Evolutionary conservation across 306 rosid species (phyloP).

Genomic region (Gastrolobium villosum): DNA sequence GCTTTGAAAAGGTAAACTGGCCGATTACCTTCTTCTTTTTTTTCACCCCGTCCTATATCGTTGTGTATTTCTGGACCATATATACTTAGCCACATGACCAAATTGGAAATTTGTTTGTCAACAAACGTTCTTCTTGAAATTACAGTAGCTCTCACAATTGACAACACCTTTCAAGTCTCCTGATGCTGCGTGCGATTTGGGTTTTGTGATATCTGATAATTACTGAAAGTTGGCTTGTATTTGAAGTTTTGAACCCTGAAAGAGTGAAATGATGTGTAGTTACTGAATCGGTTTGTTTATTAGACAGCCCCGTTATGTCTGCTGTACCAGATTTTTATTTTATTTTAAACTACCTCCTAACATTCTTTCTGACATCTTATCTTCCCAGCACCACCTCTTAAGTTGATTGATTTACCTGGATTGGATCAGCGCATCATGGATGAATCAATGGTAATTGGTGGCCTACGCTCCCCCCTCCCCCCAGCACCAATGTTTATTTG

Average conservation of each 20-base stretch:
- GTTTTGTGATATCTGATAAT: neutral
- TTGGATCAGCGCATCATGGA: constrained; percentile 92
- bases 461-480: constrained; percentile 23
- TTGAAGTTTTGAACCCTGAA: constrained; percentile 10
- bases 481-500: neutral
- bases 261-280: constrained; percentile 12
- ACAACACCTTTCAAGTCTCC: constrained; percentile 4
- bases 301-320: constrained; percentile 18
- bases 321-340: constrained; percentile 22
- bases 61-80: constrained; percentile 5
- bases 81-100: neutral
- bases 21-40: neutral
- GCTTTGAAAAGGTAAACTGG: constrained; percentile 9
- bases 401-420: constrained; percentile 96
- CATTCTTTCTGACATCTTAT: constrained; percentile 44
- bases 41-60: neutral
- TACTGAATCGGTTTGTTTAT: constrained; percentile 35
- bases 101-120: constrained; percentile 1
- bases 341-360: constrained; percentile 8
- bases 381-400: constrained; percentile 91
- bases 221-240: constrained; percentile 20
- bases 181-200: constrained; percentile 4
- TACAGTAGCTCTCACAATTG: constrained; percentile 7
- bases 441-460: constrained; percentile 81
- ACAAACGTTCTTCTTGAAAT: constrained; percentile 14